Percentiles rank a stretch among this genome's conserved stretches.
Evolutionary conservation across 306 rosid genomes (phyloP).

Genomic region (Lathyrus oleraceus): DNA sequence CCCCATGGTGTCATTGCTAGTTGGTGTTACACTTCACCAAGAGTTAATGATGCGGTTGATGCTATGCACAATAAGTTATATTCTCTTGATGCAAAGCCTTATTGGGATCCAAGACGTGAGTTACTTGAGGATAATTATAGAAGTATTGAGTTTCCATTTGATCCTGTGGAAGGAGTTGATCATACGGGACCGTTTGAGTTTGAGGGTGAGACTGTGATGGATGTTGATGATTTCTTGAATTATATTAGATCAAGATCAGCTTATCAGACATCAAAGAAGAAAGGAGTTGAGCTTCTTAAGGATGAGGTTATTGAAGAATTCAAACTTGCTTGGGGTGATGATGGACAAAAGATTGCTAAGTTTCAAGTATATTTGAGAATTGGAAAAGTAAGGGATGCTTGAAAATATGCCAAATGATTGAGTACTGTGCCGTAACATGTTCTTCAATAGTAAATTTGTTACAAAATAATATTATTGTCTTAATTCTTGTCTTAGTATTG

Average conservation of each 20-base stretch:
- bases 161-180: slow-evolving; percentile 55
- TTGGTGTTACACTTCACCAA: slow-evolving; percentile 66
- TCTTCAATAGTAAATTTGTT: background rate
- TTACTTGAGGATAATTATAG: slow-evolving; percentile 54
- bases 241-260: slow-evolving; percentile 71
- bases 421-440: background rate
- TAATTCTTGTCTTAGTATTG: background rate
- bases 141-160: slow-evolving; percentile 73
- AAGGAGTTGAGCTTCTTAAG: slow-evolving; percentile 67
- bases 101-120: slow-evolving; percentile 52
- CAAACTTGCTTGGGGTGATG: slow-evolving; percentile 60
- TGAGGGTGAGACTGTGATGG: slow-evolving; percentile 52
- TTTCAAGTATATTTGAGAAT: slow-evolving; percentile 63
- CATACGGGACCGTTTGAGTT: slow-evolving; percentile 70
- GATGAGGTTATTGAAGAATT: slow-evolving; percentile 49
- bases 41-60: slow-evolving; percentile 43
- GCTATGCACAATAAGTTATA: slow-evolving; percentile 38
- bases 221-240: slow-evolving; percentile 48
- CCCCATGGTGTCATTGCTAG: slow-evolving; percentile 75
- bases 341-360: slow-evolving; percentile 47
- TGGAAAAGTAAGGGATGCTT: slow-evolving; percentile 41
- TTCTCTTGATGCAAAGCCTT: slow-evolving; percentile 27
- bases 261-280: slow-evolving; percentile 68
- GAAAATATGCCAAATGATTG: background rate
- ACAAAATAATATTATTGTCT: background rate